Base-by-base conservation (phyloP, 2,329 filamentous ascomycete genomes). In the Colletotrichum sp. region DNA sequence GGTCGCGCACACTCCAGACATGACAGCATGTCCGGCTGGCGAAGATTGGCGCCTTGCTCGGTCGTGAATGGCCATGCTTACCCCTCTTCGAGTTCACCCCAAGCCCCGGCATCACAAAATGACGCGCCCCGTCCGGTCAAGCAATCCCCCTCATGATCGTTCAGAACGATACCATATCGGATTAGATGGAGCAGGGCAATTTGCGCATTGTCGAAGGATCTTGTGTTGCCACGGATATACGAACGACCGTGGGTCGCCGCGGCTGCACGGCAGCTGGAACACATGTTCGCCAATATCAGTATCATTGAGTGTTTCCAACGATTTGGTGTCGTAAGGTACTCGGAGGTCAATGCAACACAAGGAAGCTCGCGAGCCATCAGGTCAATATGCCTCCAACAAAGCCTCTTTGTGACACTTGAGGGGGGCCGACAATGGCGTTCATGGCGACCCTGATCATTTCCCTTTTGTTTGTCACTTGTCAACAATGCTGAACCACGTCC, bases 101-200 rank as follows among this genome's bases (percentile, higher is more conserved):
- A 34, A 72, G 64, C 55, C 69, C 57, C 62, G 73, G 73, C 73
- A 76, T 57, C 49, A 60, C 39, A 63, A 76, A 73, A 76, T 73
- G 64, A 73, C 70, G 70, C 69, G 73, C 69, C 73, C 73, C 64
- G 57, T 64, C 49, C 8, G 63, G 57, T 68, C 73, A 64, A 76
- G 39, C 73, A 10, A 76, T 72, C 69, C 73, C 44, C 69, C 44
- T 76, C 73, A 73, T 65, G 73, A 76, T 73, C 44, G 64, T 65
- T 76, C 70, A 28, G 69, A 76, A 52, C 39, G 64, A 68, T 76
- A 49, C 63, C 73, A 34, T 57, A 68, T 76, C 69, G 70, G 64
- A 63, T 64, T 44, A 68, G 30, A 64, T 57, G 73, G 64, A 36
- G 32, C n/a, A 21, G n/a, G 44, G n/a, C 55, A 59, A 71, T 64